Conservation (phyloP, 176 grass and related monocot genomes). For the Aechmea fasciata region DNA sequence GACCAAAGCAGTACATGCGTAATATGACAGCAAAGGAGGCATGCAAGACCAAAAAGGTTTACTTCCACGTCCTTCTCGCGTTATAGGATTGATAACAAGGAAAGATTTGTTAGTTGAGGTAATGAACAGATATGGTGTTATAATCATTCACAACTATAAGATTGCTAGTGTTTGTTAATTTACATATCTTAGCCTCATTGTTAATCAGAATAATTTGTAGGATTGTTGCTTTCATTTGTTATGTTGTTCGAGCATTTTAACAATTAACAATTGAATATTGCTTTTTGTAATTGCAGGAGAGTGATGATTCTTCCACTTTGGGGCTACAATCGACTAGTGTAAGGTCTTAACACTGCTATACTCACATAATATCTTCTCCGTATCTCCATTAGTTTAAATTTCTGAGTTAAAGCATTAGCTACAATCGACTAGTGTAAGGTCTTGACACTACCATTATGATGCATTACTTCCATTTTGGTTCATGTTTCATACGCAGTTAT, state of each 20-base stretch:
- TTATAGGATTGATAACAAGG: slow-evolving; percentile 90
- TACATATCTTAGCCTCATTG: too few species aligned
- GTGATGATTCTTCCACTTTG: slow-evolving; percentile 25
- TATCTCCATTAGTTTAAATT: neutral
- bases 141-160: neutral
- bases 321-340: slow-evolving; percentile 97
- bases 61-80: slow-evolving; percentile 69
- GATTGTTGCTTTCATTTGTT: neutral
- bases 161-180: neutral
- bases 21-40: slow-evolving; percentile 77
- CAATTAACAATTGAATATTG: slow-evolving; percentile 9
- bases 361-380: slow-evolving; percentile 16
- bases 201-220: neutral
- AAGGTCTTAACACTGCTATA: slow-evolving; percentile 74
- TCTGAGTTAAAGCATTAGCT: neutral
- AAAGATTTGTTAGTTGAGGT: slow-evolving; percentile 98
- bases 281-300: slow-evolving; percentile 50
- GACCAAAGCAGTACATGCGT: slow-evolving; percentile 86
- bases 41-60: slow-evolving; percentile 91
- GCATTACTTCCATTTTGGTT: too few species aligned
- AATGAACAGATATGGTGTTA: slow-evolving; percentile 10
- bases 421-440: too few species aligned
- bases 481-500: too few species aligned
- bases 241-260: neutral
- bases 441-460: too few species aligned